A percentile compares a stretch with the other conserved stretches of the same genome.
Conservation (phyloP, 768 basidiomycete genomes). For the Tylopilus sp. region DNA sequence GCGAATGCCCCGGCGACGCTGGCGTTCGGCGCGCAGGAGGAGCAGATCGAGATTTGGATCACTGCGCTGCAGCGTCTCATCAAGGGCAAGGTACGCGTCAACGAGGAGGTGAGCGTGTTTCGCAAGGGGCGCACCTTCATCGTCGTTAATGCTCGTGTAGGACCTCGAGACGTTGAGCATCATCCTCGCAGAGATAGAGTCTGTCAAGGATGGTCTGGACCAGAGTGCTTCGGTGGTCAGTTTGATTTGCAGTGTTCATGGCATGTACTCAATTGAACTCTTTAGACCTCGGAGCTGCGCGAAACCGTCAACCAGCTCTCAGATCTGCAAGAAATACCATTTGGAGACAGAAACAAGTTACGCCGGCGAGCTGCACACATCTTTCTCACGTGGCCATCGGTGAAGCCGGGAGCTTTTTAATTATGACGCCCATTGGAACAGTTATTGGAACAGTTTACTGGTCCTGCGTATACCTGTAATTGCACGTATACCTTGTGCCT, state of each 20-base stretch:
- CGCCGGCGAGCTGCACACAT: constrained; percentile 21
- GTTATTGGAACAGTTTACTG: too few species aligned
- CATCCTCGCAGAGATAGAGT: constrained; percentile 31
- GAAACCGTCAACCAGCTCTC: constrained; percentile 24
- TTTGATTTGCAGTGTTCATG: background rate
- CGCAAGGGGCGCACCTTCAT: background rate
- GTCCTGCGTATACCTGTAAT: too few species aligned
- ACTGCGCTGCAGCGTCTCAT: constrained; percentile 27
- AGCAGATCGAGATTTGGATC: constrained; percentile 19
- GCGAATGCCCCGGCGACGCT: background rate
- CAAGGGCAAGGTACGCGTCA: constrained; percentile 25
- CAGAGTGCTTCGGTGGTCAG: constrained; percentile 13
- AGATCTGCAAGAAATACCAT: constrained; percentile 28
- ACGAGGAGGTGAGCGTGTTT: constrained; percentile 18
- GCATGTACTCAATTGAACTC: background rate
- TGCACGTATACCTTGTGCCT: constrained; percentile 3
- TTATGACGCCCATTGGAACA: background rate
- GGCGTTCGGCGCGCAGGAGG: background rate
- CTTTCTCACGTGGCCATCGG: constrained; percentile 13
- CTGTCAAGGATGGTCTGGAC: constrained; percentile 14
- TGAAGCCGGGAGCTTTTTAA: background rate
- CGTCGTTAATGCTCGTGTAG: constrained; percentile 9
- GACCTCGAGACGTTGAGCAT: constrained; percentile 26
- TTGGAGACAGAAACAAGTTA: constrained; percentile 26
- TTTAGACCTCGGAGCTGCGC: constrained; percentile 19